phyloP scores from a whole-genome alignment of 2,329 filamentous ascomycete species.

The Nemania abortiva region DNA sequence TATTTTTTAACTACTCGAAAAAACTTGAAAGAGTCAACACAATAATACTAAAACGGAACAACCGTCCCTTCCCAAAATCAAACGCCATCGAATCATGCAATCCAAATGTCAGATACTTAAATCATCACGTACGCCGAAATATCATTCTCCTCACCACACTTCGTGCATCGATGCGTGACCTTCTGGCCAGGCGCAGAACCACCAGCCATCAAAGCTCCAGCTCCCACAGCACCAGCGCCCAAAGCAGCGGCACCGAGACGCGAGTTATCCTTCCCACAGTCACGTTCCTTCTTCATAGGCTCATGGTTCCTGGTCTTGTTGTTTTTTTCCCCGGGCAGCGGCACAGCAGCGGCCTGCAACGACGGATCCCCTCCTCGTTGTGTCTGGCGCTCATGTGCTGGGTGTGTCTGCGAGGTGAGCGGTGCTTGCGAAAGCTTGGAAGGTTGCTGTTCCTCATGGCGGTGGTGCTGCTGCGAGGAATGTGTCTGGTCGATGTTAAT shows the following conservation, averaged over 20 bases:
- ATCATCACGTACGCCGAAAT: slow-evolving; percentile 39
- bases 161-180: slow-evolving; percentile 39
- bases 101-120: neutral
- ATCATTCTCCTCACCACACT: slow-evolving; percentile 43
- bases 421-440: neutral
- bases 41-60: too few species aligned
- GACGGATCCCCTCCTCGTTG: neutral
- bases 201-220: neutral
- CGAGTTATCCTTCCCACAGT: neutral
- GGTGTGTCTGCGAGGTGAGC: neutral
- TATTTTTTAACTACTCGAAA: too few species aligned
- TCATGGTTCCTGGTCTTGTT: neutral
- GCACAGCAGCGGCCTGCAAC: too few species aligned
- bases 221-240: neutral
- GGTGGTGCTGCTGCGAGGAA: neutral
- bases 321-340: too few species aligned
- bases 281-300: neutral
- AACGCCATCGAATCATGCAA: too few species aligned
- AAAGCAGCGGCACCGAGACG: neutral
- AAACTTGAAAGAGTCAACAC: too few species aligned
- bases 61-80: too few species aligned
- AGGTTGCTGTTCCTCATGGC: neutral
- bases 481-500: slow-evolving; percentile 36
- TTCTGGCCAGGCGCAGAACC: slow-evolving; percentile 1
- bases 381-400: neutral